Percentiles rank a stretch among this genome's conserved stretches.
Conservation (phyloP, 176 grass and related monocot species). For the Oryza brachyantha region DNA sequence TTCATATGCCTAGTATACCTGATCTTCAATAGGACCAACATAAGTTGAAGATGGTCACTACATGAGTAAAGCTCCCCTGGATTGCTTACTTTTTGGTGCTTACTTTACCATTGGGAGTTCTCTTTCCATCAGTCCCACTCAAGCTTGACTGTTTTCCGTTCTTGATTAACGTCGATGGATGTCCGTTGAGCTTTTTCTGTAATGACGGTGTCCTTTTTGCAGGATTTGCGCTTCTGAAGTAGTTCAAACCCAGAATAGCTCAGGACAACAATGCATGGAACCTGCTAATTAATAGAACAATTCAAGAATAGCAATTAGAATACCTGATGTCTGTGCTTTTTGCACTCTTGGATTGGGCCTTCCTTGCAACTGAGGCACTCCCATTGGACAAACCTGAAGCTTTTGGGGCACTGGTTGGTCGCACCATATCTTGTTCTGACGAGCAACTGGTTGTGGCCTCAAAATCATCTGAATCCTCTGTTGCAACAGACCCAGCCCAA, state of each 20-base stretch:
- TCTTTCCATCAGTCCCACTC: conserved; percentile 30
- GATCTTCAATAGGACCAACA: not conserved
- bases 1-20: conserved; percentile 18
- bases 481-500: conserved; percentile 45
- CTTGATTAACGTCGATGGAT: conserved; percentile 15
- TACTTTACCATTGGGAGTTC: conserved; percentile 39
- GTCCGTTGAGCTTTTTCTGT: conserved; percentile 31
- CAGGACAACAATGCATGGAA: conserved; percentile 7
- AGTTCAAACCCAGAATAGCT: conserved; percentile 2
- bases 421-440: conserved; percentile 49
- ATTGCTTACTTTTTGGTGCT: conserved; percentile 33
- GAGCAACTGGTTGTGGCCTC: conserved; percentile 61
- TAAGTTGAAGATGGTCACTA: not conserved
- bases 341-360: conserved; percentile 24
- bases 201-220: conserved; percentile 26
- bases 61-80: conserved; percentile 15
- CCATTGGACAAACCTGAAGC: conserved; percentile 24
- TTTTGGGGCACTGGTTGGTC: conserved; percentile 52
- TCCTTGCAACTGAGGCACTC: conserved; percentile 30
- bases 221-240: conserved; percentile 30
- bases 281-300: not conserved
- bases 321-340: conserved; percentile 55
- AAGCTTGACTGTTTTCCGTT: conserved; percentile 7
- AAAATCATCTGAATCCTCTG: conserved; percentile 66
- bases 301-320: not conserved